Conservation (phyloP, 345 rosid genomes). For the Eucalyptus pauciflora region DNA sequence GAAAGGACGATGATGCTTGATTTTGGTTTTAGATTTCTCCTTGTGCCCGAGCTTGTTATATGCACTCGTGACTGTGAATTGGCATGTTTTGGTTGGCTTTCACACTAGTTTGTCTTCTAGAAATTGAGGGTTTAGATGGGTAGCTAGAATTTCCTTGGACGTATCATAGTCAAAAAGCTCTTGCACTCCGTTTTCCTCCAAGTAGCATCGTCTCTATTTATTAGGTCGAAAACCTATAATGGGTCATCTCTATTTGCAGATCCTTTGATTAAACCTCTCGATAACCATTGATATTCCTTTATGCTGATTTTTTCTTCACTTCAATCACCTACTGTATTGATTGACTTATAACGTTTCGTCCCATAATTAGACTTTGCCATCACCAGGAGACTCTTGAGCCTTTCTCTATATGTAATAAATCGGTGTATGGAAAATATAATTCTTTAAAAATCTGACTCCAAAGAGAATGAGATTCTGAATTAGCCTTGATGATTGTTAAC, state of each 20-base stretch:
- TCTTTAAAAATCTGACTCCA: too few relatives aligned
- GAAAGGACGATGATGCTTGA: not conserved
- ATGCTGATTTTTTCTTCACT: not conserved
- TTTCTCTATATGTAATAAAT: too few relatives aligned
- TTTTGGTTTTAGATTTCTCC: too few relatives aligned
- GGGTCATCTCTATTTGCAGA: not conserved
- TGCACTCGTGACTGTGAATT: not conserved
- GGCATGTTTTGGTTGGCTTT: not conserved
- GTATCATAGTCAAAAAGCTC: not conserved
- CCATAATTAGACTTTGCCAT: not conserved
- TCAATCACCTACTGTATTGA: too few relatives aligned
- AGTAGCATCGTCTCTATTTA: not conserved
- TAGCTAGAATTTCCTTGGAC: not conserved
- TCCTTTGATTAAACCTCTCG: not conserved
- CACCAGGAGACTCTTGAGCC: not conserved
- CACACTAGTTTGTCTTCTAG: not conserved
- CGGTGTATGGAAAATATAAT: too few relatives aligned
- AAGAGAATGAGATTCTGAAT: too few relatives aligned
- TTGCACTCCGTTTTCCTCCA: not conserved
- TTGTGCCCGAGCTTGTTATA: not conserved
- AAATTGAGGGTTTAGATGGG: not conserved
- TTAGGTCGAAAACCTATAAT: accelerated
- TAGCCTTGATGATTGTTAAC: too few relatives aligned
- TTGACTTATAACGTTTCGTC: not conserved
- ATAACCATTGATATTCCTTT: not conserved